Percentiles rank a stretch among this genome's conserved stretches.
Conservation (phyloP, 352 stramenopile species). For the Pythium vanterpoolii region DNA sequence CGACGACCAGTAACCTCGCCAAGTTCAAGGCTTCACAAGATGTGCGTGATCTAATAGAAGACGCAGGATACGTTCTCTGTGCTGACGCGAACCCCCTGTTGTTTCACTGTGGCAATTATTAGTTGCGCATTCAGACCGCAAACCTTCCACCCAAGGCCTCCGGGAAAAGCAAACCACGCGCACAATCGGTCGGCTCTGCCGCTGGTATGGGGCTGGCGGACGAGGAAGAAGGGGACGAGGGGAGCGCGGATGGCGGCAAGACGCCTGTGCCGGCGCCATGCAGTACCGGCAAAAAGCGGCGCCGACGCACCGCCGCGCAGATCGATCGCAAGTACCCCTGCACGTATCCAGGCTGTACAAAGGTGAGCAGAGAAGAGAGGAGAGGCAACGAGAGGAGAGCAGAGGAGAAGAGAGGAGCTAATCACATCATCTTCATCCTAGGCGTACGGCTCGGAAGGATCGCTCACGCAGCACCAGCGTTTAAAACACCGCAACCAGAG, state of each 20-base stretch:
- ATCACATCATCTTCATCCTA: conserved; percentile 7
- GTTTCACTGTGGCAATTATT: neutral
- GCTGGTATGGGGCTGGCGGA: neutral
- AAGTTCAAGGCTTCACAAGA: conserved; percentile 62
- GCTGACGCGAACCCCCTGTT: conserved; percentile 5
- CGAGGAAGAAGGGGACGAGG: neutral
- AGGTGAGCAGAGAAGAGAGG: conserved; percentile 31
- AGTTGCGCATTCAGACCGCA: conserved; percentile 62
- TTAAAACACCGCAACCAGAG: conserved; percentile 59
- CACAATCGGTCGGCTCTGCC: conserved; percentile 22
- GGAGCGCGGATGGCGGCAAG: conserved; percentile 20
- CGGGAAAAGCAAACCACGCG: conserved; percentile 19
- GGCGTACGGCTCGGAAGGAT: conserved; percentile 80
- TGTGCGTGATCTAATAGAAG: conserved; percentile 21
- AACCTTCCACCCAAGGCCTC: conserved; percentile 23
- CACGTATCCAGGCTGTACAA: conserved; percentile 50
- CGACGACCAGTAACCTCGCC: conserved; percentile 24
- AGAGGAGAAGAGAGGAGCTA: no score
- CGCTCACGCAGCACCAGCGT: conserved; percentile 74
- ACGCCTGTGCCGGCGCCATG: conserved; percentile 30
- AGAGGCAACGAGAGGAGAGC: neutral
- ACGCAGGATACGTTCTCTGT: neutral
- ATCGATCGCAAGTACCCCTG: conserved; percentile 83
- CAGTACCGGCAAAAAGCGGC: conserved; percentile 66
- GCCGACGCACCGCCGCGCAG: conserved; percentile 64